phyloP scores from a whole-genome alignment of 441 rosid species.

The Erodium moschatum region DNA sequence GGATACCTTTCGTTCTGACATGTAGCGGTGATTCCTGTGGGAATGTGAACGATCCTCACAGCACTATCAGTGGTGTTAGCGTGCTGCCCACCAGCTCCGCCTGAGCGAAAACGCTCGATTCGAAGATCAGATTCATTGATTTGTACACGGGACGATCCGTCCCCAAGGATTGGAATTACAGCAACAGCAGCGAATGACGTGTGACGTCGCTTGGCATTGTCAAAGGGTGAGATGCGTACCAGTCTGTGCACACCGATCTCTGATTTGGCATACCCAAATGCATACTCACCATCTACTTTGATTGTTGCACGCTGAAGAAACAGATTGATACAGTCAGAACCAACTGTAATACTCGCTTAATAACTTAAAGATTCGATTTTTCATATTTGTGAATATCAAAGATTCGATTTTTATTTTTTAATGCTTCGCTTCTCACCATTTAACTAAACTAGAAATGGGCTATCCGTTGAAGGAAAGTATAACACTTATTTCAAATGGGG shows the following conservation, averaged over 20 bases:
- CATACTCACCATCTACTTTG: constrained; percentile 78
- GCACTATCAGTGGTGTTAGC: constrained; percentile 95
- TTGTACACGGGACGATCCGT: constrained; percentile 66
- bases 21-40: constrained; percentile 79
- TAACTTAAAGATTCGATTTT: no score
- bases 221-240: constrained; percentile 90
- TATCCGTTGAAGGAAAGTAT: no score
- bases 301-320: constrained; percentile 81
- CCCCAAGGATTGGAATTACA: constrained; percentile 75
- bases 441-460: no score
- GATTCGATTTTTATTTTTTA: no score
- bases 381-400: no score
- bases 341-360: background rate
- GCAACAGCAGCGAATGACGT: constrained; percentile 99
- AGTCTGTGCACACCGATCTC: constrained; percentile 95
- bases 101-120: constrained; percentile 82
- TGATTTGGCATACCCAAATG: constrained; percentile 94
- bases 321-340: constrained; percentile 14
- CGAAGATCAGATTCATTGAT: constrained; percentile 86
- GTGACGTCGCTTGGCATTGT: constrained; percentile 79
- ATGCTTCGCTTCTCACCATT: no score
- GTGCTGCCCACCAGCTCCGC: constrained; percentile 91
- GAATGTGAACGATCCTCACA: constrained; percentile 81
- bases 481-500: no score
- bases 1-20: constrained; percentile 83